Evolutionary conservation across 2,329 filamentous ascomycete species (phyloP).

Genomic region (Parastagonospora nodorum): DNA sequence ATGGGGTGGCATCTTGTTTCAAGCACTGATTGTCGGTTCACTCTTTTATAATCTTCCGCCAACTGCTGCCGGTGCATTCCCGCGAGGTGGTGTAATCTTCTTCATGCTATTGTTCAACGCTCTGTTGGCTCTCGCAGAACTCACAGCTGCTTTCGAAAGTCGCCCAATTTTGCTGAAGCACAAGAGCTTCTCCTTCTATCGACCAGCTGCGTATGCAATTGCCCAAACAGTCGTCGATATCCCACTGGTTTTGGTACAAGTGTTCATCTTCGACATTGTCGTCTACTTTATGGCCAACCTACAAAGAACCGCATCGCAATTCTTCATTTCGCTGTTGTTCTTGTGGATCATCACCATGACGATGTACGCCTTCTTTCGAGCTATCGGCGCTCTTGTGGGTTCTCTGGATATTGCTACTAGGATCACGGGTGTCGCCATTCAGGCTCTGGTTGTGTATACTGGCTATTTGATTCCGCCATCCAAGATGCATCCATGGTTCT

Average conservation of each 20-base stretch:
- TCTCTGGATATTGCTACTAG: slow-evolving; percentile 46
- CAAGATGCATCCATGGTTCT: slow-evolving; percentile 50
- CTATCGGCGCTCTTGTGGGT: slow-evolving; percentile 42
- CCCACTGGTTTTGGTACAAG: slow-evolving; percentile 63
- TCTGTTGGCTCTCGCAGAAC: slow-evolving; percentile 64
- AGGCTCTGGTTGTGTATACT: slow-evolving; percentile 47
- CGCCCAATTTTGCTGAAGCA: slow-evolving; percentile 72
- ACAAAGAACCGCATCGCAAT: slow-evolving; percentile 62
- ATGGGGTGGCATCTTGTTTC: slow-evolving; percentile 46
- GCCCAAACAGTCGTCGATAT: slow-evolving; percentile 64
- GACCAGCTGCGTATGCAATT: slow-evolving; percentile 63
- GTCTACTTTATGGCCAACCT: slow-evolving; percentile 68
- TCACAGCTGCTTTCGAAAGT: slow-evolving; percentile 64
- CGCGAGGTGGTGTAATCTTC: slow-evolving; percentile 65
- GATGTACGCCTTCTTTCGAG: slow-evolving; percentile 50
- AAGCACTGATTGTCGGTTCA: slow-evolving; percentile 47
- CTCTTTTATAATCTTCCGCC: slow-evolving; percentile 61
- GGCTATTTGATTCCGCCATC: slow-evolving; percentile 47
- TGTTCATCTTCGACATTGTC: slow-evolving; percentile 63
- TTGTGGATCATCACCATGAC: slow-evolving; percentile 61
- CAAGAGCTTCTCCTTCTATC: slow-evolving; percentile 72
- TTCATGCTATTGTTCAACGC: slow-evolving; percentile 68
- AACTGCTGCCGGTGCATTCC: slow-evolving; percentile 61
- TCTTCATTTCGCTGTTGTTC: slow-evolving; percentile 66
- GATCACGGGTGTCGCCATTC: slow-evolving; percentile 49